Conservation (phyloP, 2,329 filamentous ascomycete genomes). For the Fusarium fracticaudum region DNA sequence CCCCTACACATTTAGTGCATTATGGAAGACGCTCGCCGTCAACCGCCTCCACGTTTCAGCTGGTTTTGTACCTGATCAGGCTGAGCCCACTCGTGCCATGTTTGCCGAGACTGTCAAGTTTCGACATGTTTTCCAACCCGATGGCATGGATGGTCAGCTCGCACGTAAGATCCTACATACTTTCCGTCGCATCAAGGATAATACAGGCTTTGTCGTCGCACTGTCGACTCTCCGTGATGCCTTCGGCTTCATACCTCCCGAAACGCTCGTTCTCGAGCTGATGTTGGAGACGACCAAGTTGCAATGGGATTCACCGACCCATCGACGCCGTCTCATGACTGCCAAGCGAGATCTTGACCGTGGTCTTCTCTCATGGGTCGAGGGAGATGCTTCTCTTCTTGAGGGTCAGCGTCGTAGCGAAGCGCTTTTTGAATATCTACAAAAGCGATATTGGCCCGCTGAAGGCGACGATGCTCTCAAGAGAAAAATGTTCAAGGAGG, state of each 20-base stretch:
- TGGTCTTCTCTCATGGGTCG: slow-evolving; percentile 45
- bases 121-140: slow-evolving; percentile 54
- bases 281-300: slow-evolving; percentile 56
- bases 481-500: slow-evolving; percentile 44
- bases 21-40: slow-evolving; percentile 69
- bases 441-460: slow-evolving; percentile 50
- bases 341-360: slow-evolving; percentile 56
- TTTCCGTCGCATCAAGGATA: slow-evolving; percentile 58
- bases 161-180: slow-evolving; percentile 61
- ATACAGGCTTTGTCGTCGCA: slow-evolving; percentile 57
- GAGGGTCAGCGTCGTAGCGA: slow-evolving; percentile 49
- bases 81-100: slow-evolving; percentile 50
- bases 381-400: slow-evolving; percentile 48
- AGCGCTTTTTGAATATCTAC: slow-evolving; percentile 56
- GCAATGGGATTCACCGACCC: slow-evolving; percentile 52
- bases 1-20: slow-evolving; percentile 72
- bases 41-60: slow-evolving; percentile 56
- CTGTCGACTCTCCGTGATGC: slow-evolving; percentile 54
- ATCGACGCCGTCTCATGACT: slow-evolving; percentile 53
- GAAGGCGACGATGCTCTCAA: slow-evolving; percentile 37
- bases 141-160: slow-evolving; percentile 57
- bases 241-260: slow-evolving; percentile 56
- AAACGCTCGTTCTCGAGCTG: slow-evolving; percentile 59
- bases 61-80: slow-evolving; percentile 45
- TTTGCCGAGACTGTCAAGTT: slow-evolving; percentile 62